Conservation (phyloP, 805 yeast genomes). For the Monosporozyma yasuniensis region DNA sequence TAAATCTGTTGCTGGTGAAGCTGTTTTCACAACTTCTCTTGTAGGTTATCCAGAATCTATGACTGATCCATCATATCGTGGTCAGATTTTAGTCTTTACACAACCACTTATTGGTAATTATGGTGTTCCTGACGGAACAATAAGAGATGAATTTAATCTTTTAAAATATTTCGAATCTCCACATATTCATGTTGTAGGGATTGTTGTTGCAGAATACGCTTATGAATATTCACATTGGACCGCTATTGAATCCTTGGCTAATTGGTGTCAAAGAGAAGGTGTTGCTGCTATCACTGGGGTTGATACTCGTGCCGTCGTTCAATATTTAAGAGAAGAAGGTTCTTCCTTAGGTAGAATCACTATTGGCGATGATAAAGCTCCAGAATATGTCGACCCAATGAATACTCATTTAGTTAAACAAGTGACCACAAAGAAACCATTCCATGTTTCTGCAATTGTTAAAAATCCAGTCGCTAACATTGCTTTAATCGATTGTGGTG, state of each 20-base stretch:
- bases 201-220: conserved; percentile 93
- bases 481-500: conserved; percentile 96
- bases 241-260: conserved; percentile 89
- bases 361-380: conserved; percentile 41
- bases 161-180: conserved; percentile 90
- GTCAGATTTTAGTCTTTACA: conserved; percentile 93
- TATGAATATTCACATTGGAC: conserved; percentile 98
- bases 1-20: conserved; percentile 89
- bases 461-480: conserved; percentile 46
- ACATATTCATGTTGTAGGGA: conserved; percentile 85
- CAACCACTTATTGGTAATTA: conserved; percentile 97
- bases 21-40: conserved; percentile 93
- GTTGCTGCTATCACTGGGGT: conserved; percentile 96
- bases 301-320: conserved; percentile 91
- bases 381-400: conserved; percentile 82
- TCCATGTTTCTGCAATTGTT: conserved; percentile 65
- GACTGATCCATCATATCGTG: conserved; percentile 97
- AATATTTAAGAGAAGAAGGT: conserved; percentile 91
- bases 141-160: conserved; percentile 74
- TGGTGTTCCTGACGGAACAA: conserved; percentile 87
- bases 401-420: conserved; percentile 81
- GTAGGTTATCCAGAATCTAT: conserved; percentile 98
- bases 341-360: conserved; percentile 86
- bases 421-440: conserved; percentile 92
- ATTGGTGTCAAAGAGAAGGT: conserved; percentile 95